Base-by-base conservation (phyloP, 495 filamentous ascomycete species). In the Xylaria scruposa region DNA sequence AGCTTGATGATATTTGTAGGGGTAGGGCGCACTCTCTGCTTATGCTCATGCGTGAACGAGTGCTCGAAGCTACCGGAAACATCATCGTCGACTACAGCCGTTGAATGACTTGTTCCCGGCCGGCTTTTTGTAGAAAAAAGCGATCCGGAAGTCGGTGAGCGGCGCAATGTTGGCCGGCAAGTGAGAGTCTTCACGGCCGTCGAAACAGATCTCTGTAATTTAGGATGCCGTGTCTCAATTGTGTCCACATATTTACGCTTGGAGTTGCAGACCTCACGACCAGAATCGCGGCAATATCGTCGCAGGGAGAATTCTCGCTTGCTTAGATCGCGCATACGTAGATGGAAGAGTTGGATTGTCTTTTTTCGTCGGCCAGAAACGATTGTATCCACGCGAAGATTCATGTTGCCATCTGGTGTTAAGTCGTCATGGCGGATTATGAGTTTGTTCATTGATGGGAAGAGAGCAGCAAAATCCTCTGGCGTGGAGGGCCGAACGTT, bases 391-490 rank as follows among this genome's bases (percentile, higher is more conserved):
- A 99, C 87, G 53, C 95, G 91, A 67, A 99, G 86, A 79, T 98
- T 97, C 96, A 98, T 97, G 85, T 98, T 97, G 24, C 96, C 95
- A 80, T 99, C 96, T 21, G 91, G 79, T 4, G 96, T 97, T 46
- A 93, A 87, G 81, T 97, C 94, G 77, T 99, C 96, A 76, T 99
- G 96, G 54, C 92, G 90, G 76, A 99, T 96, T 51, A 87, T 88
- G 38, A 99, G 82, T 59, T 91, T 88, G 74, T 93, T 89, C 40
- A 90, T 85, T 12, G 95, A 95, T 13, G 96, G 95, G 80, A 97
- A 99, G 73, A 95, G 88, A 70, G 90, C 87, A 47, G 92, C 92
- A 78, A 99, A 99, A 66, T 94, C 92, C 21, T 90, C 84, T 15
- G 96, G 92, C 33, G 90, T 96, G 8, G 95, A 93, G 5, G 92